Conservation (phyloP, 2,329 filamentous ascomycete genomes). For the Xylariaceae sp. region DNA sequence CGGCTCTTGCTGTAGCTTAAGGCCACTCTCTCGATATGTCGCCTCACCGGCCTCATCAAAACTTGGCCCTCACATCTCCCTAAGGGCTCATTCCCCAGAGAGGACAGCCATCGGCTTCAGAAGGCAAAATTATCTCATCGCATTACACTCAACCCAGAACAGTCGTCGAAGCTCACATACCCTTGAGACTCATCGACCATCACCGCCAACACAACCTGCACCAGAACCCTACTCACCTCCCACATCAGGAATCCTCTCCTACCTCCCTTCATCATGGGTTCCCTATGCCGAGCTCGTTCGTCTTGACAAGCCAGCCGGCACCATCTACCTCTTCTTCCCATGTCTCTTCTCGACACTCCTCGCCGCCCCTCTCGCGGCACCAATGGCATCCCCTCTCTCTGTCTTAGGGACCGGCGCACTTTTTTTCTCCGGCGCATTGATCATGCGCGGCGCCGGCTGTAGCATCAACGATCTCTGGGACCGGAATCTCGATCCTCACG, state of each 20-base stretch:
- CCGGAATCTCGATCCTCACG: slow-evolving; percentile 77
- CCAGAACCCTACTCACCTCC: slow-evolving; percentile 60
- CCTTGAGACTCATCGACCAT: slow-evolving; percentile 13
- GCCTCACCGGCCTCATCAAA: slow-evolving; percentile 5
- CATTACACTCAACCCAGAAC: slow-evolving; percentile 1
- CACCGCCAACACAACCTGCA: slow-evolving; percentile 17
- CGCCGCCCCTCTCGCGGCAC: slow-evolving; percentile 65
- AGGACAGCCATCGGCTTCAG: slow-evolving; percentile 17
- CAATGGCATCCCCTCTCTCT: slow-evolving; percentile 56
- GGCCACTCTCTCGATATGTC: slow-evolving; percentile 1
- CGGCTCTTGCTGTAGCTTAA: neutral
- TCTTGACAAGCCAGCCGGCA: slow-evolving; percentile 75
- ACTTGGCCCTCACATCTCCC: slow-evolving; percentile 9
- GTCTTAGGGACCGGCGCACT: slow-evolving; percentile 63
- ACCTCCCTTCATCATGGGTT: slow-evolving; percentile 64
- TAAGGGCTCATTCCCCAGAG: slow-evolving; percentile 1
- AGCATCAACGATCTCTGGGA: slow-evolving; percentile 92
- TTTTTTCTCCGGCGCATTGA: slow-evolving; percentile 71
- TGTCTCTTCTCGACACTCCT: slow-evolving; percentile 81
- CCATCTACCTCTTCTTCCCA: slow-evolving; percentile 81
- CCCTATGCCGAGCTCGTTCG: slow-evolving; percentile 81
- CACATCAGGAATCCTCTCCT: slow-evolving; percentile 64
- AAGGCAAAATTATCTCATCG: slow-evolving; percentile 18
- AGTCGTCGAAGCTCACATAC: slow-evolving; percentile 21
- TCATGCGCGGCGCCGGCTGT: slow-evolving; percentile 86